A percentile compares a stretch with the other conserved stretches of the same genome.
Evolutionary conservation across 148 eudicot species (phyloP).

Genomic region (Rhododendron ovatum): DNA sequence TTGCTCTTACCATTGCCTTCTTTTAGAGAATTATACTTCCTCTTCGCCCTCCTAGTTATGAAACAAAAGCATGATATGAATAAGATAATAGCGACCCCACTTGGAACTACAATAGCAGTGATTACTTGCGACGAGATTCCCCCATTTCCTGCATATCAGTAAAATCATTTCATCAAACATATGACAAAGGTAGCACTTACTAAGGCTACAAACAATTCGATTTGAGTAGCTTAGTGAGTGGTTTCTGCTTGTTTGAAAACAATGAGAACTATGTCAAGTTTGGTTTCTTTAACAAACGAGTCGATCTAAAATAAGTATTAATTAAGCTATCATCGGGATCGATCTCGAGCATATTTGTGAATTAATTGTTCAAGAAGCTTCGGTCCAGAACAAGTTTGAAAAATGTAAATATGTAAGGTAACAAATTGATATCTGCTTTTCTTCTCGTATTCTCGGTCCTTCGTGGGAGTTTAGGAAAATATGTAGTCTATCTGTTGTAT

Average conservation of each 20-base stretch:
- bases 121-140: neutral
- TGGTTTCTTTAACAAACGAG: no score
- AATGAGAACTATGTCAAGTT: no score
- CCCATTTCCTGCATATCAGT: neutral
- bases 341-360: no score
- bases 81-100: neutral
- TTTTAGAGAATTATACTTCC: neutral
- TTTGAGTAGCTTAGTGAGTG: no score
- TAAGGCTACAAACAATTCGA: no score
- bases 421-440: no score
- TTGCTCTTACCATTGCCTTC: neutral
- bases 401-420: no score
- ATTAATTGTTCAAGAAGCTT: no score
- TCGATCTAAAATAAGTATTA: no score
- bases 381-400: neutral
- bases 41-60: neutral
- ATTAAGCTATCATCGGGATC: no score
- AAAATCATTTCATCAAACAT: neutral
- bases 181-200: neutral
- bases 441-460: neutral
- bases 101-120: neutral
- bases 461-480: neutral
- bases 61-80: neutral
- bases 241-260: neutral
- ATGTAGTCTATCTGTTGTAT: no score